Conservation (phyloP, 1,284 basidiomycete genomes). For the Albatrellus sp. region DNA sequence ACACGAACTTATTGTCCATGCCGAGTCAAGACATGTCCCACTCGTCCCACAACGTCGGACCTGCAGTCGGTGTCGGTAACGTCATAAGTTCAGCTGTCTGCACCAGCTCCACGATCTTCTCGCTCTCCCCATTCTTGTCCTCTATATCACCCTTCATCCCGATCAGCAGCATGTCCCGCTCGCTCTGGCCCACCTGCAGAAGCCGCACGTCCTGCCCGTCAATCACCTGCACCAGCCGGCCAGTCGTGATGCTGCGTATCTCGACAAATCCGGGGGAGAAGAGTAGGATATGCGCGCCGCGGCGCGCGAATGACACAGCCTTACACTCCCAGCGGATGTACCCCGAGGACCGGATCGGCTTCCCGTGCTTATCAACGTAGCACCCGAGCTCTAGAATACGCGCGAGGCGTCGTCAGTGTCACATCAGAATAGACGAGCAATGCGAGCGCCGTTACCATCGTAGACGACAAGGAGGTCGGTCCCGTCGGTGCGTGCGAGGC, state of each 20-base stretch:
- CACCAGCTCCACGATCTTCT: constrained; percentile 54
- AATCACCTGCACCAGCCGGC: constrained; percentile 62
- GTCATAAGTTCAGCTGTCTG: constrained; percentile 46
- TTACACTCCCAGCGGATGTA: constrained; percentile 69
- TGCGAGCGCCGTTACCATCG: constrained; percentile 39
- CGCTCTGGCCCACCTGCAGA: constrained; percentile 27
- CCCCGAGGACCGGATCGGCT: constrained; percentile 42
- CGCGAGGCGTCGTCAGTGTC: background rate
- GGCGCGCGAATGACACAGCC: constrained; percentile 44
- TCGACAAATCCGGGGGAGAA: constrained; percentile 66
- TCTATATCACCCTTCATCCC: constrained; percentile 45
- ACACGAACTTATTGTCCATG: no score
- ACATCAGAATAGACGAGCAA: background rate
- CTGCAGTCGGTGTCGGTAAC: constrained; percentile 18
- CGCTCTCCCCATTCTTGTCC: constrained; percentile 38
- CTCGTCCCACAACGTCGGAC: constrained; percentile 46
- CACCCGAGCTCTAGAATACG: constrained; percentile 39
- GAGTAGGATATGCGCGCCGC: constrained; percentile 51
- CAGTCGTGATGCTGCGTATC: constrained; percentile 47
- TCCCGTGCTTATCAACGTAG: constrained; percentile 59
- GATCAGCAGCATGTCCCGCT: constrained; percentile 34
- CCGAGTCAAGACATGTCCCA: constrained; percentile 45
- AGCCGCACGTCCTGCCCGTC: constrained; percentile 57
- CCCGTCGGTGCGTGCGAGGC: constrained; percentile 44
- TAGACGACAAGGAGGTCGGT: constrained; percentile 59